Conservation (phyloP, 2,329 filamentous ascomycete genomes). For the Colletotrichum orchidophilum region DNA sequence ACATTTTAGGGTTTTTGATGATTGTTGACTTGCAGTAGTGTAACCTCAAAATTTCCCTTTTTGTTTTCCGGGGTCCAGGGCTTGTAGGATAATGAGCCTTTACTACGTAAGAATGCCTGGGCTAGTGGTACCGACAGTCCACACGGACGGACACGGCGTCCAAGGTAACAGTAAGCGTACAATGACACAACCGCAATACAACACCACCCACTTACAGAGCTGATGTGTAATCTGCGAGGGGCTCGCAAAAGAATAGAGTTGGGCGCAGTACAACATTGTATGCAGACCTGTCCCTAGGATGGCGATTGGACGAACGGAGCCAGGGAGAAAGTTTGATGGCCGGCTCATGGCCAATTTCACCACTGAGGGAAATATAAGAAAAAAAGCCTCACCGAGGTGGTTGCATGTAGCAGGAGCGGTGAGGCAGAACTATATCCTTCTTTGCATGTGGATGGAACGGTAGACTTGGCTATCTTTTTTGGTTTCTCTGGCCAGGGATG, state of each 20-base stretch:
- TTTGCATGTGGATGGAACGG: neutral
- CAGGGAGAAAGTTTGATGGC: neutral
- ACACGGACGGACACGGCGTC: neutral
- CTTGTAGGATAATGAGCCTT: neutral
- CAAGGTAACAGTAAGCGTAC: neutral
- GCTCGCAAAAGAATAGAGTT: neutral
- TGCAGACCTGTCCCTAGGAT: neutral
- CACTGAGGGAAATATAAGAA: neutral
- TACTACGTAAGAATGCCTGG: too few relatives aligned
- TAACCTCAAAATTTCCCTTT: neutral
- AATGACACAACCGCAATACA: neutral
- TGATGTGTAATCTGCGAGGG: neutral
- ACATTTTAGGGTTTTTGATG: neutral
- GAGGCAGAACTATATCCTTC: conserved; percentile 6
- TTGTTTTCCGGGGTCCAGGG: conserved; percentile 12
- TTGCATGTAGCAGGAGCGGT: conserved; percentile 15
- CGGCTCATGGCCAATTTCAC: conserved; percentile 3
- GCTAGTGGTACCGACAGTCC: neutral
- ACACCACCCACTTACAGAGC: too few relatives aligned
- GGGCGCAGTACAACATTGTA: neutral
- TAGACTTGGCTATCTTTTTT: neutral
- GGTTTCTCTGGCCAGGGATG: neutral
- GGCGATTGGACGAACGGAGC: neutral
- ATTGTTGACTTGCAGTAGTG: conserved; percentile 9
- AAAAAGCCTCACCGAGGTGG: neutral